These are phyloP conservation scores for Tolypocladium ophioglossoides DNA, from an alignment of 2,329 filamentous ascomycete species.

Conservation along the genomic window DNA sequence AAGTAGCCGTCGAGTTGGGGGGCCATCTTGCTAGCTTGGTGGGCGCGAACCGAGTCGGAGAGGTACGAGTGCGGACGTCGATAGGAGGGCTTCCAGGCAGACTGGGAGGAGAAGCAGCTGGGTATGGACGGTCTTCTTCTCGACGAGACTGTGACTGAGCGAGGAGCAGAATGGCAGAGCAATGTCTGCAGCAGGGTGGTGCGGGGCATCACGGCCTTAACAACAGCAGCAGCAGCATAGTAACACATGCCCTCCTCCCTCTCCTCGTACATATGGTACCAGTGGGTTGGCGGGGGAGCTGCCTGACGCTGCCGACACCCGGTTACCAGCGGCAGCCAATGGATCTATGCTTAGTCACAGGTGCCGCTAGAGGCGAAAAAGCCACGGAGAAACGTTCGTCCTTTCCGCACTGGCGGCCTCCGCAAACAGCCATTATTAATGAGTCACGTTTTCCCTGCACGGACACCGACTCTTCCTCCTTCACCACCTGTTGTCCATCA, in stretches of 20 bases:
- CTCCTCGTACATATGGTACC: slow-evolving; percentile 4
- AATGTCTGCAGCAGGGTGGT: slow-evolving; percentile 24
- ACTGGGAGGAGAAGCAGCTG: slow-evolving; percentile 7
- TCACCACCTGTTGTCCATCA: not conserved
- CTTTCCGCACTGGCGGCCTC: not conserved
- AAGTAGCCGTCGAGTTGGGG: slow-evolving; percentile 88
- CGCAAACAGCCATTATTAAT: not conserved
- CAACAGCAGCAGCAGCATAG: not conserved
- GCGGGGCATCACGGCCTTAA: slow-evolving; percentile 30
- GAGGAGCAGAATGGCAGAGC: slow-evolving; percentile 12
- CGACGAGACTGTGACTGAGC: not conserved
- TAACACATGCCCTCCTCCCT: not conserved
- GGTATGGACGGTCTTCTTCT: slow-evolving; percentile 13
- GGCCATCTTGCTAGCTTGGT: slow-evolving; percentile 69
- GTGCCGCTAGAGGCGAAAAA: not conserved
- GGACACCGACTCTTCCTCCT: not conserved
- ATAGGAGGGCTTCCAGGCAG: slow-evolving; percentile 2
- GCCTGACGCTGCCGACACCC: not conserved
- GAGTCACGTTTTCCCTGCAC: not conserved
- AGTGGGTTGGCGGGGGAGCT: slow-evolving; percentile 12
- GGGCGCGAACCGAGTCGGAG: slow-evolving; percentile 39
- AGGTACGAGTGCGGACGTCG: slow-evolving; percentile 32
- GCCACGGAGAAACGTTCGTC: not conserved
- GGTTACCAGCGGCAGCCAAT: slow-evolving; percentile 21
- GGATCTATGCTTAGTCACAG: not conserved